Evolutionary conservation across 106 monocot genomes (phyloP).

Genomic region (Hemerocallis citrina): DNA sequence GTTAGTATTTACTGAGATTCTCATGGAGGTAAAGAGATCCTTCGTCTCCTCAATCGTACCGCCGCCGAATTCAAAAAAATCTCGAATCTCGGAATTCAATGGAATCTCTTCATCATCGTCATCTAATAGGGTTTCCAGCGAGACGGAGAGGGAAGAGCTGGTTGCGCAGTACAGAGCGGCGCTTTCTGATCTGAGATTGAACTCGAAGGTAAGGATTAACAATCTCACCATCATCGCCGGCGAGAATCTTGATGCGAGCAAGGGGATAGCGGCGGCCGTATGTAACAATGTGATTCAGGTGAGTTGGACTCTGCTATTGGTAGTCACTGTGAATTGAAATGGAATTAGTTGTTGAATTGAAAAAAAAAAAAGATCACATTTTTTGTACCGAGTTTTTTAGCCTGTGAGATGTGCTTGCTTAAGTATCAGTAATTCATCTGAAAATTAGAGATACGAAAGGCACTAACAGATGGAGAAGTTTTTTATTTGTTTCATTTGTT

Average conservation of each 20-base stretch:
- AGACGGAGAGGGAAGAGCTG: background rate
- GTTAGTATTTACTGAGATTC: too few species aligned
- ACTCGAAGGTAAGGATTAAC: conserved; percentile 95
- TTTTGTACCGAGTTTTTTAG: too few species aligned
- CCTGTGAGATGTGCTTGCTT: too few species aligned
- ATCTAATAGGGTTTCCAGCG: background rate
- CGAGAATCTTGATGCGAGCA: conserved; percentile 77
- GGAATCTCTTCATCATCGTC: too few species aligned
- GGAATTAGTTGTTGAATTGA: conserved; percentile 2
- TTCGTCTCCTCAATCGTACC: too few species aligned
- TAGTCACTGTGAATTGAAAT: conserved; percentile 4
- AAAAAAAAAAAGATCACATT: conserved; percentile 4
- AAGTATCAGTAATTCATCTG: too few species aligned
- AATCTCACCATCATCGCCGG: conserved; percentile 98
- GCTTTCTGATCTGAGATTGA: conserved; percentile 87
- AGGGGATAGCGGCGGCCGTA: conserved; percentile 62
- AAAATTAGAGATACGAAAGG: too few species aligned
- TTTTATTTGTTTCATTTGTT: too few species aligned
- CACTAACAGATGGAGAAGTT: too few species aligned
- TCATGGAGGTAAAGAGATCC: too few species aligned
- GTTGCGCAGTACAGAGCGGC: conserved; percentile 64
- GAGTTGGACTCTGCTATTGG: conserved; percentile 9
- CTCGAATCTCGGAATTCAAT: too few species aligned
- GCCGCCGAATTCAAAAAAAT: too few species aligned
- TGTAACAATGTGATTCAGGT: conserved; percentile 90